Evolutionary conservation across 192 early-diverging fungal genomes (phyloP), one percentile per base, ranked within the genome.

Genomic region (Coemansia javaensis): DNA sequence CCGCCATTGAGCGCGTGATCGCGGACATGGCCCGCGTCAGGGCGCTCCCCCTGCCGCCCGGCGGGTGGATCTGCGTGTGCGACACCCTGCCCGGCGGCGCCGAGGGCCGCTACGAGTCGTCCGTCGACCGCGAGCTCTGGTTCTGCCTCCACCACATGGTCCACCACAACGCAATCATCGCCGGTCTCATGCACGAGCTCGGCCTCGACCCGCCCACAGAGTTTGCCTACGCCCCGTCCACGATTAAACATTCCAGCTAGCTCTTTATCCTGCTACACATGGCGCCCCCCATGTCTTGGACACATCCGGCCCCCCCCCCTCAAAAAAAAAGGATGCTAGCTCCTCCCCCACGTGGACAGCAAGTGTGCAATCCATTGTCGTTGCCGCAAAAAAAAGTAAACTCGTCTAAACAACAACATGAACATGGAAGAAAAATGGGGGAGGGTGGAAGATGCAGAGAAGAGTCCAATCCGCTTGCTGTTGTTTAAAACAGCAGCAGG

Each of bases 81-180:
- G 70, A 74, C 40, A 52, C 47, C 0, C 17, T 74, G 54, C 53
- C 63, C 0, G 45, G 40, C 15, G 62, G 57, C 10, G 15, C 32
- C 4, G 36, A 38, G 1, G 37, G 35, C 10, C 27, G 32, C 7
- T 57, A 69, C 32, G 15, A 50, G 53, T 77, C 75, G 2, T 64
- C 69, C 0, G 30, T 64, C 12, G 64, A 62, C 18, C 43, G 75
- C 5, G 75, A 77, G 34, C 69, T 77, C 11, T 77, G 75, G 75
- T 77, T 77, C 50, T 77, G 75, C 31, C 54, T 52, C 14, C 75
- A 77, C 51, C 75, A 77, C 42, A 66, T 66, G 61, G 56, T 77
- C 27, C 75, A 77, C 25, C 75, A 77, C 37, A 65, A 73, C 46
- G 75, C 75, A 7, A 44, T 77, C 35, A 71, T 77, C 28, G 60